Evolutionary conservation across 1,284 basidiomycete species (phyloP).

Genomic region (Ceraceosorus bombacis): DNA sequence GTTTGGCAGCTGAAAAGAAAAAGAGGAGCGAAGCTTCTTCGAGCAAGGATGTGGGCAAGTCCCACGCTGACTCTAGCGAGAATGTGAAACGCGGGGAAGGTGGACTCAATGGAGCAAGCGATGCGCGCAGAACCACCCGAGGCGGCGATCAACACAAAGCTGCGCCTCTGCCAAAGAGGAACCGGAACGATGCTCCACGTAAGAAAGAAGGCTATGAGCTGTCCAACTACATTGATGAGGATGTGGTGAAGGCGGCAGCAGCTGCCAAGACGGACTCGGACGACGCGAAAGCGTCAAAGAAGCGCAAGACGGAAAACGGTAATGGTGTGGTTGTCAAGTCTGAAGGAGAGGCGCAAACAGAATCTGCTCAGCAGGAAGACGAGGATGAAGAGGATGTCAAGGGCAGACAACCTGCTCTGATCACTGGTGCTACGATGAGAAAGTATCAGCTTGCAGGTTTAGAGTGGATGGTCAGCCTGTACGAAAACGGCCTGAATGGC

Average conservation of each 20-base stretch:
- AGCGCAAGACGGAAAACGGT: constrained; percentile 42
- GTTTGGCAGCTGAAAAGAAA: constrained; percentile 5
- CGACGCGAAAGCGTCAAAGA: constrained; percentile 18
- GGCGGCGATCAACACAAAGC: too few species aligned
- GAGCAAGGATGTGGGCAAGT: constrained; percentile 7
- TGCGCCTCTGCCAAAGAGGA: too few species aligned
- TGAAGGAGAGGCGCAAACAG: constrained; percentile 13
- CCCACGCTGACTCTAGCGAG: background rate
- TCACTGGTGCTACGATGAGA: constrained; percentile 77
- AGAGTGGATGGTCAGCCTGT: constrained; percentile 89
- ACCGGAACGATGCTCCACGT: background rate
- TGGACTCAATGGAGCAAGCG: background rate
- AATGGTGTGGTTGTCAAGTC: constrained; percentile 52
- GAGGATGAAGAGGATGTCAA: background rate
- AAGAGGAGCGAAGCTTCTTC: constrained; percentile 15
- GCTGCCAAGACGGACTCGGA: constrained; percentile 8
- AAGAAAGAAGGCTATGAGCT: constrained; percentile 21
- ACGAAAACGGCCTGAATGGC: constrained; percentile 88
- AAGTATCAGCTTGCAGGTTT: constrained; percentile 90
- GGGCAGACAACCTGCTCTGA: constrained; percentile 60
- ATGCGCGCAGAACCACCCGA: background rate
- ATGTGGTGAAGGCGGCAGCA: constrained; percentile 27
- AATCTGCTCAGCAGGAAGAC: constrained; percentile 20
- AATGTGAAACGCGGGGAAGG: too few species aligned
- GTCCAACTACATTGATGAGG: constrained; percentile 28